These are phyloP conservation scores for Ogataea nitratoaversa DNA, from an alignment of 805 yeast species.

Conservation along the genomic window DNA sequence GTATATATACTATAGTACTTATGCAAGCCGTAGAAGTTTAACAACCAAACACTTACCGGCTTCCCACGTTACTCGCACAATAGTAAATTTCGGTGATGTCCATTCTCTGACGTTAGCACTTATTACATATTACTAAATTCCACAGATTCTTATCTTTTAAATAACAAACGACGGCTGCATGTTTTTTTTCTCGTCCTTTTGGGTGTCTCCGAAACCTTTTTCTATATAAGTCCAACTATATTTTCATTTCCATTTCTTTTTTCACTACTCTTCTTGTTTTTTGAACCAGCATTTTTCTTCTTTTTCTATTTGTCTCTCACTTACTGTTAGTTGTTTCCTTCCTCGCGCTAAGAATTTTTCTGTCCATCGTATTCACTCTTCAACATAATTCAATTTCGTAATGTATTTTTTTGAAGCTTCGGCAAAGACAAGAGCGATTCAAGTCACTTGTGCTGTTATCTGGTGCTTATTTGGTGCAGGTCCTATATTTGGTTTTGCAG, in stretches of 20 bases:
- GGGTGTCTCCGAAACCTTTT: no score
- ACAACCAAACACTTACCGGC: no score
- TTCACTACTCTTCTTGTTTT: not conserved
- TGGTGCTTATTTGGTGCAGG: slow-evolving; percentile 58
- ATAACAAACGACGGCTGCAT: no score
- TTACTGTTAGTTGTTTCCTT: slow-evolving; percentile 1
- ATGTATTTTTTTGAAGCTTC: slow-evolving; percentile 32
- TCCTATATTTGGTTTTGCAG: slow-evolving; percentile 58
- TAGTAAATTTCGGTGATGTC: no score
- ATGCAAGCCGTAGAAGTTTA: no score
- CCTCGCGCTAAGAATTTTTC: slow-evolving; percentile 1
- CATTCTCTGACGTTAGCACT: no score
- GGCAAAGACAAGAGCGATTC: slow-evolving; percentile 32
- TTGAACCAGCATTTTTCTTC: no score
- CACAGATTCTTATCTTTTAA: no score
- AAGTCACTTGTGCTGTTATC: slow-evolving; percentile 45
- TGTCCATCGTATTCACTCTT: not conserved
- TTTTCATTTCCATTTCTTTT: not conserved
- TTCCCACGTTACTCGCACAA: no score
- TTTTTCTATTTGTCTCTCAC: not conserved
- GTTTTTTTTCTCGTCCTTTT: no score
- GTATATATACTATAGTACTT: not conserved
- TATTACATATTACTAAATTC: no score
- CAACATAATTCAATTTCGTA: not conserved
- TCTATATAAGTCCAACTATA: not conserved